phyloP scores from a whole-genome alignment of 495 filamentous ascomycete species.

The Hypoxylon rickii region DNA sequence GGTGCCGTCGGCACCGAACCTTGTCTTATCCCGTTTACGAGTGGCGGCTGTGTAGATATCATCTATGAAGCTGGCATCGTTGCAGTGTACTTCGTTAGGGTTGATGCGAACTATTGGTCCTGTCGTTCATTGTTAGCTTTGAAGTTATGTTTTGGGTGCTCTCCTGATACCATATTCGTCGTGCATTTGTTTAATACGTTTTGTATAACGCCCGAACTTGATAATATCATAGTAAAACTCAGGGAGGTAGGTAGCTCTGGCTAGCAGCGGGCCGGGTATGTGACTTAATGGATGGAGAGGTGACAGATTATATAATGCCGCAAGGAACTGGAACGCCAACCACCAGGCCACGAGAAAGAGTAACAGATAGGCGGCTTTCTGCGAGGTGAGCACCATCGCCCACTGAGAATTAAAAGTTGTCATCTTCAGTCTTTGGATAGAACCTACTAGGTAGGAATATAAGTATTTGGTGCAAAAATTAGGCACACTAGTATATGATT shows the following conservation, averaged over 20 bases:
- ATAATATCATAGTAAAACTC: conserved; percentile 59
- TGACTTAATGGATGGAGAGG: conserved; percentile 38
- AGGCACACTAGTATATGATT: no score
- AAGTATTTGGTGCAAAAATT: no score
- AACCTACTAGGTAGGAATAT: no score
- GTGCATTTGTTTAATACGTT: conserved; percentile 54
- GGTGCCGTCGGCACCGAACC: conserved; percentile 28
- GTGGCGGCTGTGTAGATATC: conserved; percentile 36
- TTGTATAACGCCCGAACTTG: conserved; percentile 49
- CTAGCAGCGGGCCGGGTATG: conserved; percentile 55
- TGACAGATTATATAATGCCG: conserved; percentile 38
- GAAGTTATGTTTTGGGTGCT: background rate
- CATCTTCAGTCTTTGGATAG: no score
- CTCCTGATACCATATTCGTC: conserved; percentile 44
- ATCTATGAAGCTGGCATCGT: conserved; percentile 39
- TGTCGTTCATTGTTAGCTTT: conserved; percentile 7
- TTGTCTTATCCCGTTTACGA: conserved; percentile 39
- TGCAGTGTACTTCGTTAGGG: conserved; percentile 42
- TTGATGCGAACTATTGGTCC: conserved; percentile 44
- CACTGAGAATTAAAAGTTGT: no score
- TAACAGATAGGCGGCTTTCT: background rate
- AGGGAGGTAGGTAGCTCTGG: conserved; percentile 49
- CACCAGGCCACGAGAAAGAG: background rate
- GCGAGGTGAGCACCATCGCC: background rate
- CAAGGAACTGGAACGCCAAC: conserved; percentile 27